phyloP scores from a whole-genome alignment of 2,329 filamentous ascomycete genomes.

The Trichoderma simmonsii region DNA sequence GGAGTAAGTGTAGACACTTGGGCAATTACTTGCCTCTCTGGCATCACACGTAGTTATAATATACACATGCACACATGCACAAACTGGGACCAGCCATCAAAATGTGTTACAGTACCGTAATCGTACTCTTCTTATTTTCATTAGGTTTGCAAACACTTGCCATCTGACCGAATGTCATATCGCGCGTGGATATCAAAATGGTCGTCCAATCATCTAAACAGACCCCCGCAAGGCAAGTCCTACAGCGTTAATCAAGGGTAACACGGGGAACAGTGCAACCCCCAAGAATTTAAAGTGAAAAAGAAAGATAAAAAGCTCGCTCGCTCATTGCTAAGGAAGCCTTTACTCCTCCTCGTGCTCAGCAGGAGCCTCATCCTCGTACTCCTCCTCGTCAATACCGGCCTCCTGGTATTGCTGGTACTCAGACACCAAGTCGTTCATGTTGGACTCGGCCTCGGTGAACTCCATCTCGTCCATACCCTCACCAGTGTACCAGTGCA shows the following conservation, averaged over 20 bases:
- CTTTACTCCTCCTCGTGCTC: conserved; percentile 19
- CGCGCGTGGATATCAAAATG: conserved; percentile 41
- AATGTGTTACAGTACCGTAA: conserved; percentile 26
- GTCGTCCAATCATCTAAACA: conserved; percentile 33
- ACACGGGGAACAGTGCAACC: conserved; percentile 9
- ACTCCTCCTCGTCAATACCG: conserved; percentile 92
- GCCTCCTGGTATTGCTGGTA: conserved; percentile 99
- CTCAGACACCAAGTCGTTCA: conserved; percentile 99
- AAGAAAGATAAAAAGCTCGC: neutral
- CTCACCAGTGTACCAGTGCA: conserved; percentile 99
- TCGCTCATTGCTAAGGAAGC: neutral
- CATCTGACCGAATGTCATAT: conserved; percentile 26
- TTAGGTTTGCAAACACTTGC: conserved; percentile 32
- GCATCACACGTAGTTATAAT: neutral
- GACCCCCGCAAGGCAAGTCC: conserved; percentile 25
- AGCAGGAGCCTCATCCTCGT: conserved; percentile 74
- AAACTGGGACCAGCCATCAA: neutral
- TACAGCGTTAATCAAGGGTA: conserved; percentile 12
- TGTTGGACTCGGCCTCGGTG: conserved; percentile 99
- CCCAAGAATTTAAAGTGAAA: conserved; percentile 9
- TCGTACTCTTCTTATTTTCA: conserved; percentile 30
- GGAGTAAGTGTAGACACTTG: neutral
- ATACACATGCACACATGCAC: neutral
- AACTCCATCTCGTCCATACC: conserved; percentile 99
- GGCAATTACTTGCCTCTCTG: neutral